Percentiles rank a stretch among this genome's conserved stretches.
phyloP scores from a whole-genome alignment of 495 filamentous ascomycete species.

The Friedmanniomyces simplex region DNA sequence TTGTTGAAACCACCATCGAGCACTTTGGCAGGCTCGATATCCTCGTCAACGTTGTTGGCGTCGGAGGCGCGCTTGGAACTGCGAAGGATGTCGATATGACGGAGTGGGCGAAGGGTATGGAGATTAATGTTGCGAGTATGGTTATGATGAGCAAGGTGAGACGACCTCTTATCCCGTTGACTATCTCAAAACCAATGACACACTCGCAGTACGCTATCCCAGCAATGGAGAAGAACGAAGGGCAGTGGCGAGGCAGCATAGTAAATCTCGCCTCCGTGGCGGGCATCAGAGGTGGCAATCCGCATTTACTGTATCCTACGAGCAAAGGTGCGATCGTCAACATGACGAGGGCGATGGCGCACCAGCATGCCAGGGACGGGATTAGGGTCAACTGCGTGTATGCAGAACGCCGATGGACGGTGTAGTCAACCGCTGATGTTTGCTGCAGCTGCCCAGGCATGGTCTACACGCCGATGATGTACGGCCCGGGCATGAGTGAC shows the following conservation, averaged over 20 bases:
- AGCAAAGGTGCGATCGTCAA: slow-evolving; percentile 40
- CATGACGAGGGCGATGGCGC: slow-evolving; percentile 25
- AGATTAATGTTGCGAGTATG: slow-evolving; percentile 51
- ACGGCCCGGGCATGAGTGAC: slow-evolving; percentile 22
- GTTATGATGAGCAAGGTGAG: slow-evolving; percentile 14
- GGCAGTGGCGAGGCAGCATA: slow-evolving; percentile 35
- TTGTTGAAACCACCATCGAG: slow-evolving; percentile 33
- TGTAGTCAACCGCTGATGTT: neutral
- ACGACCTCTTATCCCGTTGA: neutral
- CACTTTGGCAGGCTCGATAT: slow-evolving; percentile 45
- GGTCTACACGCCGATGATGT: slow-evolving; percentile 28
- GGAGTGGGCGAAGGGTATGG: slow-evolving; percentile 42
- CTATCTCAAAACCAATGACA: slow-evolving; percentile 36
- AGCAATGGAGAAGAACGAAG: slow-evolving; percentile 40
- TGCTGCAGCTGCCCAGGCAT: slow-evolving; percentile 15
- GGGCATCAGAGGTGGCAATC: slow-evolving; percentile 47
- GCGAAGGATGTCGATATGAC: slow-evolving; percentile 45
- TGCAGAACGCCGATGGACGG: neutral
- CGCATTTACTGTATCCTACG: slow-evolving; percentile 50
- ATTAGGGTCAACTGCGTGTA: slow-evolving; percentile 24
- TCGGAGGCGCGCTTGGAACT: slow-evolving; percentile 42
- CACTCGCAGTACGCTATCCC: slow-evolving; percentile 42
- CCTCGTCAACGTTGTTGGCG: slow-evolving; percentile 44
- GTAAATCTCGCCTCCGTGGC: slow-evolving; percentile 51
- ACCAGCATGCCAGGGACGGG: slow-evolving; percentile 17